phyloP scores from a whole-genome alignment of 352 stramenopile species.

The Phytophthora litchii region DNA sequence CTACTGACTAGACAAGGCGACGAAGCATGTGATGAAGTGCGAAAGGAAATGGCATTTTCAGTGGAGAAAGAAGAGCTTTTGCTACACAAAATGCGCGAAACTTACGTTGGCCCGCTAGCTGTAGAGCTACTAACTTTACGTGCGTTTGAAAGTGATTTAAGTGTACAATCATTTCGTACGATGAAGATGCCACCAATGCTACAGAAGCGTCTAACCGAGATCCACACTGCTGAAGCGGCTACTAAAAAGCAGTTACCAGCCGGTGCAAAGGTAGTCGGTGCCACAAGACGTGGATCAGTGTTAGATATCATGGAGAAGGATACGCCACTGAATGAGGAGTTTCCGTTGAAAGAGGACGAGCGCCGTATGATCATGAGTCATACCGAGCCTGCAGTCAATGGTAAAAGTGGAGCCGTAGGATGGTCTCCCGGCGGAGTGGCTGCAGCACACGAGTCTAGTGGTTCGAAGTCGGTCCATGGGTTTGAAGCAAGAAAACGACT shows the following conservation, averaged over 20 bases:
- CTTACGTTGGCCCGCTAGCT: conserved; percentile 71
- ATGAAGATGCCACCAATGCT: conserved; percentile 72
- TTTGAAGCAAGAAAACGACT: conserved; percentile 86
- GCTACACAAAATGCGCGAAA: conserved; percentile 86
- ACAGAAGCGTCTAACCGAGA: conserved; percentile 74
- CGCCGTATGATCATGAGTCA: conserved; percentile 45
- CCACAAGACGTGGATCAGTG: conserved; percentile 42
- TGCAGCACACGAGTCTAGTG: conserved; percentile 3
- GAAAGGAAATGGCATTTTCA: conserved; percentile 81
- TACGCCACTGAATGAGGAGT: conserved; percentile 45
- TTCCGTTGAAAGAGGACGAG: conserved; percentile 70
- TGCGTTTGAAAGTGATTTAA: conserved; percentile 67
- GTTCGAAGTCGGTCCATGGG: conserved; percentile 54
- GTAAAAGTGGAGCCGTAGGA: conserved; percentile 3
- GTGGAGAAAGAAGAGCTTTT: conserved; percentile 82
- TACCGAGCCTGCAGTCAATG: conserved; percentile 15
- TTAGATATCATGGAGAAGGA: conserved; percentile 77
- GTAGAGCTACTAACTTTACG: conserved; percentile 79
- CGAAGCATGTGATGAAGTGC: conserved; percentile 88
- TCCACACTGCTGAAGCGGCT: conserved; percentile 47
- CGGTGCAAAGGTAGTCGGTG: not conserved
- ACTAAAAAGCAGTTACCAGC: conserved; percentile 20
- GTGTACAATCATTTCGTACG: conserved; percentile 82
- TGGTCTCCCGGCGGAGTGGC: conserved; percentile 9
- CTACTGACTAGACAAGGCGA: conserved; percentile 68